phyloP scores from a whole-genome alignment of 1,139 yeast species.

The Meyerozyma guilliermondii region DNA sequence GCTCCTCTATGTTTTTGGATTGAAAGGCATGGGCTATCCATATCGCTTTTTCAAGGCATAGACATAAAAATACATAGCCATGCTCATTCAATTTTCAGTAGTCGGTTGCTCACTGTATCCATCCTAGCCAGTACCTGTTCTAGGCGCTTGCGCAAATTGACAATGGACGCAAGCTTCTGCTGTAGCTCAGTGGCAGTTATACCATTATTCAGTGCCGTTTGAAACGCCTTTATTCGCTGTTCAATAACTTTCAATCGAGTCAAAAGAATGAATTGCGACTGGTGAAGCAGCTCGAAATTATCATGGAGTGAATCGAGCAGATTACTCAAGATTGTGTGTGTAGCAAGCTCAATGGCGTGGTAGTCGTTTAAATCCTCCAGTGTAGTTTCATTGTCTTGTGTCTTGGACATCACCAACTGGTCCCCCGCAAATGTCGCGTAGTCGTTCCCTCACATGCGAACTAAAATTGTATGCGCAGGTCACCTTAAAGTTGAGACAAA shows the following conservation, averaged over 20 bases:
- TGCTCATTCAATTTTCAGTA: neutral
- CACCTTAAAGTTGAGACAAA: neutral
- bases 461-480: too few relatives aligned
- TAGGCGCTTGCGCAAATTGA: conserved; percentile 18
- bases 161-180: neutral
- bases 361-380: neutral
- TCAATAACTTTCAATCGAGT: conserved; percentile 45
- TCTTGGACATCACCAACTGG: neutral
- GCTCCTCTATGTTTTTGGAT: conserved; percentile 48
- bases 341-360: conserved; percentile 54
- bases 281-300: conserved; percentile 48
- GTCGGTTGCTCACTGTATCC: neutral
- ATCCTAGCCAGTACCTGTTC: conserved; percentile 19
- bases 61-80: neutral
- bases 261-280: conserved; percentile 50
- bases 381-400: neutral
- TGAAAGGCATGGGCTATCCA: conserved; percentile 64
- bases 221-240: conserved; percentile 24
- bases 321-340: conserved; percentile 49
- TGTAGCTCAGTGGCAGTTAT: conserved; percentile 10
- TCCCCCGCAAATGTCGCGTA: neutral
- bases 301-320: conserved; percentile 49
- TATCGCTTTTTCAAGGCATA: conserved; percentile 22
- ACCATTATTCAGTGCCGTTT: conserved; percentile 10
- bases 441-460: too few relatives aligned